These are phyloP conservation scores for Apiotrichum montevideense DNA, from an alignment of 1,284 basidiomycete genomes.

Conservation along the genomic window DNA sequence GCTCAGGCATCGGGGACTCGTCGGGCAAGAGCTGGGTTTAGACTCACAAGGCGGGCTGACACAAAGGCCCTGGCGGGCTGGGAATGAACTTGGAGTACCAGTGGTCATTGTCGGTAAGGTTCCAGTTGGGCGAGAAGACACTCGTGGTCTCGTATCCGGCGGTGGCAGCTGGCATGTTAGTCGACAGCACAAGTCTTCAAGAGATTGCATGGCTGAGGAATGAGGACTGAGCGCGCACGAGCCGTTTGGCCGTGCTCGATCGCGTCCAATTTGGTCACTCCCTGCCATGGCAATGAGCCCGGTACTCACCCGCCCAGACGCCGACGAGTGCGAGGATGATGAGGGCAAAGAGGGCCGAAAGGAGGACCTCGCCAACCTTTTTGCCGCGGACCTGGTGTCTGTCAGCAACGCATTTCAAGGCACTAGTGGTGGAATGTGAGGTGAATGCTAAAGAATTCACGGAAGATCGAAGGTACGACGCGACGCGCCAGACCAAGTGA, in stretches of 20 bases:
- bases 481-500: no score
- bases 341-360: constrained; percentile 9
- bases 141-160: constrained; percentile 15
- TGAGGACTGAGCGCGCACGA: no score
- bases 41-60: constrained; percentile 18
- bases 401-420: no score
- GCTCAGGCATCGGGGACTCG: no score
- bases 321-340: constrained; percentile 13
- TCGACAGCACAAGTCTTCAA: not conserved
- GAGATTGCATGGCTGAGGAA: not conserved
- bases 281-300: no score
- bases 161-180: constrained; percentile 9
- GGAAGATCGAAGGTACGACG: no score
- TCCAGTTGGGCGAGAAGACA: constrained; percentile 16
- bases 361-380: constrained; percentile 8
- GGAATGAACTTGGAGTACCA: constrained; percentile 22
- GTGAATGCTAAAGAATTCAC: no score
- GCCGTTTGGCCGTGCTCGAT: no score
- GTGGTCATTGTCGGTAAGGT: constrained; percentile 20
- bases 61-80: constrained; percentile 5
- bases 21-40: no score
- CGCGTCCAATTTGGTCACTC: no score
- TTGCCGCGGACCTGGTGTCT: constrained; percentile 11
- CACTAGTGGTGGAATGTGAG: no score
- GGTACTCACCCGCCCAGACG: constrained; percentile 17